phyloP scores from a whole-genome alignment of 495 filamentous ascomycete species.

The Penicillium mononematosum region DNA sequence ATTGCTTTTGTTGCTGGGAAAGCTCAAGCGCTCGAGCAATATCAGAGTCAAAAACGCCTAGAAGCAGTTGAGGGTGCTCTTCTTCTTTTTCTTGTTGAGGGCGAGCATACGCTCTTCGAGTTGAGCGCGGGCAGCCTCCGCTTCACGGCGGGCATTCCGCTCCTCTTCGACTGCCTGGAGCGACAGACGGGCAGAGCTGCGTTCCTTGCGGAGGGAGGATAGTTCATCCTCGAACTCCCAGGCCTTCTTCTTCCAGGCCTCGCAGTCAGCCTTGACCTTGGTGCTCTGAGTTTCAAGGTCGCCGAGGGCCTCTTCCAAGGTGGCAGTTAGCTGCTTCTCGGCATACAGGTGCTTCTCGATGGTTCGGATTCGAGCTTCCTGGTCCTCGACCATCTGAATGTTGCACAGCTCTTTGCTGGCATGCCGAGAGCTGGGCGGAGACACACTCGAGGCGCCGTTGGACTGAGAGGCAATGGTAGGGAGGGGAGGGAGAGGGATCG shows the following conservation, averaged over 20 bases:
- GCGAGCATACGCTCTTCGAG: constrained; percentile 92
- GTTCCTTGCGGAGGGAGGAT: constrained; percentile 65
- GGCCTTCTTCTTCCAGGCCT: constrained; percentile 85
- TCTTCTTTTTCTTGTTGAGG: constrained; percentile 91
- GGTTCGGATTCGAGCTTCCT: constrained; percentile 88
- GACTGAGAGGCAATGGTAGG: constrained; percentile 42
- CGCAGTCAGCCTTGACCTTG: constrained; percentile 80
- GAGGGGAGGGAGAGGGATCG: constrained; percentile 78
- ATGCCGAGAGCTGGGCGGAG: constrained; percentile 59
- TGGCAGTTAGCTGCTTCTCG: constrained; percentile 93
- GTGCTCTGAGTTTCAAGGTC: constrained; percentile 87
- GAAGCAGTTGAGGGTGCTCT: constrained; percentile 95
- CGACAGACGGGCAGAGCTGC: constrained; percentile 70
- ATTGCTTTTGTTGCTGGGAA: constrained; percentile 10
- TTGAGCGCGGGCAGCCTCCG: constrained; percentile 81
- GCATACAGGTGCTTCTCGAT: constrained; percentile 96
- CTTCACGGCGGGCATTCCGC: constrained; percentile 77
- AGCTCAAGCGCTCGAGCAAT: constrained; percentile 1
- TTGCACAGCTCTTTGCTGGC: constrained; percentile 77
- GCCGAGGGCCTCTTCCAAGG: constrained; percentile 89
- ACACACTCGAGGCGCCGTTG: constrained; percentile 40
- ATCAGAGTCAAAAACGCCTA: constrained; percentile 33
- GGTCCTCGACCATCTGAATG: constrained; percentile 71
- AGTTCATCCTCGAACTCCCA: constrained; percentile 76
- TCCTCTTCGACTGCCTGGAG: constrained; percentile 95